These are phyloP conservation scores for Platanthera guangdongensis DNA, from an alignment of 106 monocot species.

Conservation along the genomic window DNA sequence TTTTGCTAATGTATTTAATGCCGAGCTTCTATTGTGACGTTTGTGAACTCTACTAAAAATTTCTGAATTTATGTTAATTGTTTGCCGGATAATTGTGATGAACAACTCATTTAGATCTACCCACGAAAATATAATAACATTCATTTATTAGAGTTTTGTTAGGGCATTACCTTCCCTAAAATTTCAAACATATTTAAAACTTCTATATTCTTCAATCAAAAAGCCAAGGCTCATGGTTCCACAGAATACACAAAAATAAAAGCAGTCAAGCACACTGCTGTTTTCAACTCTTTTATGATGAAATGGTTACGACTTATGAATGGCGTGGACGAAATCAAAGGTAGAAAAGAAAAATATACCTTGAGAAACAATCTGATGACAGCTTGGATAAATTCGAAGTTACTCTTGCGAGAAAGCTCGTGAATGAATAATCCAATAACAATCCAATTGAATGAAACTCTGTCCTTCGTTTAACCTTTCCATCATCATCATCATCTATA, in stretches of 20 bases:
- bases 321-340: background rate
- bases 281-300: background rate
- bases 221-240: background rate
- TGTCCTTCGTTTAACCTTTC: constrained; percentile 29
- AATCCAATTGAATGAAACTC: constrained; percentile 57
- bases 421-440: constrained; percentile 81
- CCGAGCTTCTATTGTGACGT: too few relatives aligned
- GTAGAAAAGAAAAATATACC: constrained; percentile 27
- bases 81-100: too few relatives aligned
- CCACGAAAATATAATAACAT: too few relatives aligned
- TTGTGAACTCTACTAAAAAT: too few relatives aligned
- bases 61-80: too few relatives aligned
- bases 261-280: background rate
- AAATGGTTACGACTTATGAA: background rate
- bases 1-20: too few relatives aligned
- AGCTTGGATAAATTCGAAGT: constrained; percentile 96
- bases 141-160: too few relatives aligned
- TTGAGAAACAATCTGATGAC: constrained; percentile 83
- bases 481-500: constrained; percentile 65
- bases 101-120: too few relatives aligned
- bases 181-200: background rate
- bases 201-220: background rate
- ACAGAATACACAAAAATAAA: background rate
- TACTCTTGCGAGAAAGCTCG: constrained; percentile 74
- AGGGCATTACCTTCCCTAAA: background rate